Conservation (phyloP, 1,284 basidiomycete genomes). For the Gymnopus androsaceus region DNA sequence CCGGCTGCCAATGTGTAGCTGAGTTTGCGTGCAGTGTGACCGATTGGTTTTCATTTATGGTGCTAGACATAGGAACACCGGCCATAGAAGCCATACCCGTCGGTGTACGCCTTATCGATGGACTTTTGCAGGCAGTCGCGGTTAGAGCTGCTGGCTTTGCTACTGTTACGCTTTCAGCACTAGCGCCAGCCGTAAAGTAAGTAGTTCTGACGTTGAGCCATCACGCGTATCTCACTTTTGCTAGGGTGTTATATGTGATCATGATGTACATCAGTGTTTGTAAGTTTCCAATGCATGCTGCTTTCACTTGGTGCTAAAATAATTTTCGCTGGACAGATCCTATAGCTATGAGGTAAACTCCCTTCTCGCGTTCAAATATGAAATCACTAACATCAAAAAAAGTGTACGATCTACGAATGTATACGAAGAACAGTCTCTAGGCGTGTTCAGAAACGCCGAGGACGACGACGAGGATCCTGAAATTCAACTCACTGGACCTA, state of each 20-base stretch:
- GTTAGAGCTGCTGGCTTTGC: conserved; percentile 90
- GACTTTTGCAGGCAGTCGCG: conserved; percentile 73
- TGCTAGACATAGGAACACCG: conserved; percentile 85
- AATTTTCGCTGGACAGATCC: conserved; percentile 48
- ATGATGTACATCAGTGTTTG: conserved; percentile 88
- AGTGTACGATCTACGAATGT: conserved; percentile 98
- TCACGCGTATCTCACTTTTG: background rate
- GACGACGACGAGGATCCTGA: conserved; percentile 48
- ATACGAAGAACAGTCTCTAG: conserved; percentile 89
- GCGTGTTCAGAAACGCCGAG: conserved; percentile 64
- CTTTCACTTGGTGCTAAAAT: background rate
- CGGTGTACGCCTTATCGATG: conserved; percentile 66
- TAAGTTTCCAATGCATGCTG: conserved; percentile 39
- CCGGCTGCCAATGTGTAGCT: background rate
- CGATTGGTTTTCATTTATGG: conserved; percentile 88
- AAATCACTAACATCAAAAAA: background rate
- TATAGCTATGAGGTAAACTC: conserved; percentile 67
- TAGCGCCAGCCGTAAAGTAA: conserved; percentile 86
- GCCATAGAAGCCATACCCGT: conserved; percentile 72
- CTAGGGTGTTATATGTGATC: conserved; percentile 79
- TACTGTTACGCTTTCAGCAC: conserved; percentile 67
- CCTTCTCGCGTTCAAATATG: background rate
- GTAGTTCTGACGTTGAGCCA: conserved; percentile 28
- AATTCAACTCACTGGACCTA: conserved; percentile 47
- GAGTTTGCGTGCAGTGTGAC: conserved; percentile 51